Evolutionary conservation across 2,329 filamentous ascomycete genomes (phyloP).

Genomic region (Lachnellula suecica): DNA sequence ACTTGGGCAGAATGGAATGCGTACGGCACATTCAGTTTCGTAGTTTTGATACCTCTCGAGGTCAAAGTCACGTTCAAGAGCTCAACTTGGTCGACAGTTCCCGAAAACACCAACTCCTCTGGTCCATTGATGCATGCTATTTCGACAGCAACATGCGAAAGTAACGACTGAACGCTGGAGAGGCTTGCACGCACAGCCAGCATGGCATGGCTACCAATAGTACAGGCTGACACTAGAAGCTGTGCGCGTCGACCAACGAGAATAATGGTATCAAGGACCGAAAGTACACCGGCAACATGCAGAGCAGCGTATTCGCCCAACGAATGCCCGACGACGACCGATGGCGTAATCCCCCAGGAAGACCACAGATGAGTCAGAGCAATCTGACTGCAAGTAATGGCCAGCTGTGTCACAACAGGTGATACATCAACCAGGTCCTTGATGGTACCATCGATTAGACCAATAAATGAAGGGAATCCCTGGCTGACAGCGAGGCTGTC

Average conservation of each 20-base stretch:
- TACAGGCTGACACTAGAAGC: neutral
- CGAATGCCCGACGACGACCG: no score
- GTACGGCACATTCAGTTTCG: slow-evolving; percentile 63
- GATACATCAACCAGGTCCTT: no score
- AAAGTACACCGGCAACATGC: no score
- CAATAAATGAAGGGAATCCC: slow-evolving; percentile 30
- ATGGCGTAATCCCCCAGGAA: no score
- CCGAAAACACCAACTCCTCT: slow-evolving; percentile 68
- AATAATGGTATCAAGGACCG: no score
- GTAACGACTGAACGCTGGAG: slow-evolving; percentile 3
- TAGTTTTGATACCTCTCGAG: no score
- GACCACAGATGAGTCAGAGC: no score
- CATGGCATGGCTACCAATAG: slow-evolving; percentile 58
- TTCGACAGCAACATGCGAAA: slow-evolving; percentile 14
- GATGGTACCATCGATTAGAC: no score
- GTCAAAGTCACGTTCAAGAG: slow-evolving; percentile 46
- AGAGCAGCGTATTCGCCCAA: no score
- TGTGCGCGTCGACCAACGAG: no score
- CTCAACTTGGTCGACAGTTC: slow-evolving; percentile 49
- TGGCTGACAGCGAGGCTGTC: slow-evolving; percentile 23
- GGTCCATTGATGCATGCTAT: slow-evolving; percentile 74
- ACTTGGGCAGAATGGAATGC: slow-evolving; percentile 66
- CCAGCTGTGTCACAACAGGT: no score
- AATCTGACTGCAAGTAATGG: no score
- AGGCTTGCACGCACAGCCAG: slow-evolving; percentile 41